Base-by-base conservation (phyloP, 2,329 filamentous ascomycete species). In the Epichloe hybrida region DNA sequence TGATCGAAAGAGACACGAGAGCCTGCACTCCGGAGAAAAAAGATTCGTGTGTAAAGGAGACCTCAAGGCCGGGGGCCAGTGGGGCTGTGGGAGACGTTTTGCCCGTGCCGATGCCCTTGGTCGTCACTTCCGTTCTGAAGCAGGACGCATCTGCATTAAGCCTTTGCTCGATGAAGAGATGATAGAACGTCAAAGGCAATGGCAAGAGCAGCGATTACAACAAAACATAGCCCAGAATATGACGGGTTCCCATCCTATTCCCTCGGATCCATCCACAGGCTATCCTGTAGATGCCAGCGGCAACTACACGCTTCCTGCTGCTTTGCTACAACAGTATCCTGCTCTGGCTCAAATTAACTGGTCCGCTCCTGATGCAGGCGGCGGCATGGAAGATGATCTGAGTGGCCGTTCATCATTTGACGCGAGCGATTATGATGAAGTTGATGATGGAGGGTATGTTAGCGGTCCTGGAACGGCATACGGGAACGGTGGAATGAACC, bases 31-130 rank as follows among this genome's bases (percentile, higher is more conserved):
- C 0, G 93, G 93, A 41, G 93, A 98, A 71, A 98, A 97, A 79
- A 97, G 95, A 64, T 98, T 97, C 64, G 87, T 97, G 7, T 98
- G 93, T 69, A 89, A 88, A 58, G 93, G 93, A 49, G 86, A 90
- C 52, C 80, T 98, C 47, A 90, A 91, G 58, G 81, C 81, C 2
- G 83, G 84, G 45, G 84, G 84, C 5, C 81, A 86, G 57, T 98
- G 93, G 93, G 93, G 93, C 20, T 98, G 93, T 59, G 88, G 88
- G 3, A 80, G 93, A 54, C 80, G 90, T 9, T 98, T 98, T 66
- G 93, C 93, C 15, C 87, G 93, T 59, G 93, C 93, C 5, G 93
- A 98, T 71, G 93, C 93, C 4, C 75, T 98, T 2, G 93, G 93
- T 2, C 80, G 90, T 11, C 93, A 96, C 69, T 98, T 98, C 73